Percentiles rank a stretch among this genome's conserved stretches.
phyloP scores from a whole-genome alignment of 768 basidiomycete species.

The Dacryopinax spathularia region DNA sequence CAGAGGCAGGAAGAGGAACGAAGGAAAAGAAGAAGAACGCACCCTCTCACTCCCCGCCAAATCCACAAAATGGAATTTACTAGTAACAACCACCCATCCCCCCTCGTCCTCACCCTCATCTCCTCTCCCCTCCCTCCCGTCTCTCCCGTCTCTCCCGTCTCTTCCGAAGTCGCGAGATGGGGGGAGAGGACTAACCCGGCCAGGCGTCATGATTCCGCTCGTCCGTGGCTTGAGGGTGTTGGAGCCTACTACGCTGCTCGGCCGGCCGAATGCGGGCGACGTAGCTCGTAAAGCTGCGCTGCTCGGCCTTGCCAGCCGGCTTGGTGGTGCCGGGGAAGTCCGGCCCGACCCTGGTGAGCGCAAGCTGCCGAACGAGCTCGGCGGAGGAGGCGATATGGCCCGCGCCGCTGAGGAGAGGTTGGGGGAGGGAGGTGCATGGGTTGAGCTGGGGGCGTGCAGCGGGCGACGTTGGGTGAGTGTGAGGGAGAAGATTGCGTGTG shows the following conservation, averaged over 20 bases:
- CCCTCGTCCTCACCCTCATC: conserved; percentile 46
- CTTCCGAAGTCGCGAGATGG: too few species aligned
- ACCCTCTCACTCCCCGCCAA: conserved; percentile 92
- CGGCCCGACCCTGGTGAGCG: background rate
- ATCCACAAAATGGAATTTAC: conserved; percentile 98
- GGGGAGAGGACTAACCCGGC: background rate
- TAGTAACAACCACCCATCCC: conserved; percentile 80
- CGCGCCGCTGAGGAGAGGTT: conserved; percentile 39
- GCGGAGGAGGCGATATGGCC: conserved; percentile 61
- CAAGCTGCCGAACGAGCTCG: conserved; percentile 25
- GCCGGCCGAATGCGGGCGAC: conserved; percentile 65
- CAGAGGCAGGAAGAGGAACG: background rate
- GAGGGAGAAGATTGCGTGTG: conserved; percentile 96
- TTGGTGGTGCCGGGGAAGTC: background rate
- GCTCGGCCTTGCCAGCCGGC: background rate
- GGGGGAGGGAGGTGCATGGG: conserved; percentile 57
- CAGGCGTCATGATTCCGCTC: background rate
- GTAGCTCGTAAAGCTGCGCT: conserved; percentile 38
- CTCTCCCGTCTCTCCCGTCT: too few species aligned
- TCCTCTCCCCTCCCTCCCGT: too few species aligned
- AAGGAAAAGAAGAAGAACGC: conserved; percentile 21
- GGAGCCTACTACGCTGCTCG: conserved; percentile 22
- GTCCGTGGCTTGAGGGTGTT: background rate
- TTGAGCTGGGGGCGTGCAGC: conserved; percentile 57
- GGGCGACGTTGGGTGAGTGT: conserved; percentile 74